Evolutionary conservation across 352 stramenopile genomes (phyloP).

Genomic region (Pythium sp.): DNA sequence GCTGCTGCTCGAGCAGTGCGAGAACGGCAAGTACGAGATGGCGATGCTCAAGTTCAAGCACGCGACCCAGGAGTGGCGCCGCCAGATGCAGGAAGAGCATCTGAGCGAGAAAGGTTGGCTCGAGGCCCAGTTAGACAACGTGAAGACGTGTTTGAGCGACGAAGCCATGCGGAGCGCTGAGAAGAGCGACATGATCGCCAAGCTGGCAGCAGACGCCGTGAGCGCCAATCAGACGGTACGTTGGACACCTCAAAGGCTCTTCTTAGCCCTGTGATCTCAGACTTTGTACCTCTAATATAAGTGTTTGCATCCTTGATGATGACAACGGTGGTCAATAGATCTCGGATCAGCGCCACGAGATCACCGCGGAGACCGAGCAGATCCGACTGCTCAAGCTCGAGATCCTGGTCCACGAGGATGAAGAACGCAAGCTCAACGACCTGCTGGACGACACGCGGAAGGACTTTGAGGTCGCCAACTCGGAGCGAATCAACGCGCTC

Average conservation of each 20-base stretch:
- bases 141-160: slow-evolving; percentile 29
- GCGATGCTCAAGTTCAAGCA: slow-evolving; percentile 86
- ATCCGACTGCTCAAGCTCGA: slow-evolving; percentile 63
- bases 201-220: slow-evolving; percentile 40
- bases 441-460: slow-evolving; percentile 52
- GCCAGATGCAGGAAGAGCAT: slow-evolving; percentile 51
- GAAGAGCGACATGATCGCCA: slow-evolving; percentile 50
- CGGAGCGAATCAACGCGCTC: slow-evolving; percentile 60
- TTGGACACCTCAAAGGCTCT: background rate
- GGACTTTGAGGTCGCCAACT: slow-evolving; percentile 67
- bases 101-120: slow-evolving; percentile 35
- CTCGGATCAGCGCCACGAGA: slow-evolving; percentile 31
- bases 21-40: slow-evolving; percentile 83
- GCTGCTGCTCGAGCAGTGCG: slow-evolving; percentile 74
- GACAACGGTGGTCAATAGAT: slow-evolving; percentile 23
- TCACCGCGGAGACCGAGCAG: slow-evolving; percentile 39
- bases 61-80: slow-evolving; percentile 49
- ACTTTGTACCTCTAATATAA: background rate
- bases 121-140: slow-evolving; percentile 26
- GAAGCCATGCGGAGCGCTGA: slow-evolving; percentile 36
- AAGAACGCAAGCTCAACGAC: slow-evolving; percentile 57
- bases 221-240: slow-evolving; percentile 33
- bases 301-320: background rate
- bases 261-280: background rate
- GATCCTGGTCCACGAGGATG: slow-evolving; percentile 66